Base-by-base conservation (phyloP, 768 basidiomycete species). In the Roridomyces roridus region DNA sequence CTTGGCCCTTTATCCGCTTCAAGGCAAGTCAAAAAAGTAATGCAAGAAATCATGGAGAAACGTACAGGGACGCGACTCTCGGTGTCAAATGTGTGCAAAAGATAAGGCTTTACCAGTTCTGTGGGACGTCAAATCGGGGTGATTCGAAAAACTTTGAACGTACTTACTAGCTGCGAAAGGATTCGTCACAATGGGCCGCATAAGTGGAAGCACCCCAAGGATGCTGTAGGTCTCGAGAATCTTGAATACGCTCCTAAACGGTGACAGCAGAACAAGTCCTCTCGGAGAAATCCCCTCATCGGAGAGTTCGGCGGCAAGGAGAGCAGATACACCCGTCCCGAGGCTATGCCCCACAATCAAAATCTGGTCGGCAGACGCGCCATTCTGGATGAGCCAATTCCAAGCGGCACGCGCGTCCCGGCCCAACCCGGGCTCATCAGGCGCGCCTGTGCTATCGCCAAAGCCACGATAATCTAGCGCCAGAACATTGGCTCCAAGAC, bases 391-490 rank as follows among this genome's bases (percentile, higher is more conserved):
- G 6, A 90, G 74, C 76, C 82, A 92, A 62, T 87, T 79, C 83
- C 85, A 92, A 0, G 88, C 92, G 0, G 92, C 82, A 36, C 84
- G 77, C 1, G 91, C 93, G 67, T 98, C 92, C 2, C 68, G 72
- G 1, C 83, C 69, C 0, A 98, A 75, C 0, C 96, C 96, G 10
- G 69, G 70, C 70, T 96, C 89, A 23, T 82, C 87, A 0, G 96
- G 96, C 0, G 72, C 70, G 1, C 94, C 93, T 1, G 83, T 81
- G 51, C 93, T 96, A 67, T 98, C 95, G 2, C 78, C 96, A 65
- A 90, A 98, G 2, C 96, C 96, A 45, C 96, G 85, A 69, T 98
- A 98, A 72, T 98, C 96, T 29, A 93, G 85, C 1, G 85, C 86
- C 21, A 98, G 75, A 12, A 97, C 87, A 69, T 96, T 96, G 18